These are phyloP conservation scores for Paracorniculantispora psalliotae DNA, from an alignment of 2,329 filamentous ascomycete species.

Conservation along the genomic window DNA sequence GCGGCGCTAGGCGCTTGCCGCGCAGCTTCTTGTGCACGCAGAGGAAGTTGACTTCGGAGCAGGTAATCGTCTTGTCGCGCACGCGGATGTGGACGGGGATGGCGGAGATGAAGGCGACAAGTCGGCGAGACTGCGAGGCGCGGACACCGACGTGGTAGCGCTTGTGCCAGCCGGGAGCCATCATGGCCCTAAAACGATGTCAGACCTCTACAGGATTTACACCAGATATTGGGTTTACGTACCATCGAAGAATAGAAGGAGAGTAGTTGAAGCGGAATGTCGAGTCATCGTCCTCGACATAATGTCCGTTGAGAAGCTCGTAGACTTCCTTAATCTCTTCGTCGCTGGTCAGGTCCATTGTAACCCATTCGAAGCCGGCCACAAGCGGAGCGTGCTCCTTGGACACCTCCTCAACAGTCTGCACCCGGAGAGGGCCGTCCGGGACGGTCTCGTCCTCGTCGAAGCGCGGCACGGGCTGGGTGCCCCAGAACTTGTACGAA, in stretches of 20 bases:
- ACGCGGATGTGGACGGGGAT: slow-evolving; percentile 81
- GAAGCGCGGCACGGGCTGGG: slow-evolving; percentile 89
- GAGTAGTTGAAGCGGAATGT: slow-evolving; percentile 99
- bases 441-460: slow-evolving; percentile 51
- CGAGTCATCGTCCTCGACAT: slow-evolving; percentile 94
- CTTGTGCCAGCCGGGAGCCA: slow-evolving; percentile 88
- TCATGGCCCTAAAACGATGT: slow-evolving; percentile 94
- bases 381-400: slow-evolving; percentile 71
- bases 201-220: too few species aligned
- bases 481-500: slow-evolving; percentile 97
- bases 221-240: slow-evolving; percentile 23
- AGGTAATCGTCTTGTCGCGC: slow-evolving; percentile 66
- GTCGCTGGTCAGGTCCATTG: slow-evolving; percentile 76
- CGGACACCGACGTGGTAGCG: slow-evolving; percentile 95
- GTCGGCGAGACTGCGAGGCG: slow-evolving; percentile 72
- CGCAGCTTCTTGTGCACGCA: slow-evolving; percentile 98
- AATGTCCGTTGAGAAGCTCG: slow-evolving; percentile 86
- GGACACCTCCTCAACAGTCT: slow-evolving; percentile 72
- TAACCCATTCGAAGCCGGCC: slow-evolving; percentile 89
- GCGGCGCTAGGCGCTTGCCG: slow-evolving; percentile 83
- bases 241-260: slow-evolving; percentile 83
- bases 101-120: slow-evolving; percentile 94
- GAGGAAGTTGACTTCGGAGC: slow-evolving; percentile 96
- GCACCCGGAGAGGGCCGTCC: slow-evolving; percentile 80
- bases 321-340: slow-evolving; percentile 83